phyloP scores from a whole-genome alignment of 345 rosid species.

The Aegle marmelos region DNA sequence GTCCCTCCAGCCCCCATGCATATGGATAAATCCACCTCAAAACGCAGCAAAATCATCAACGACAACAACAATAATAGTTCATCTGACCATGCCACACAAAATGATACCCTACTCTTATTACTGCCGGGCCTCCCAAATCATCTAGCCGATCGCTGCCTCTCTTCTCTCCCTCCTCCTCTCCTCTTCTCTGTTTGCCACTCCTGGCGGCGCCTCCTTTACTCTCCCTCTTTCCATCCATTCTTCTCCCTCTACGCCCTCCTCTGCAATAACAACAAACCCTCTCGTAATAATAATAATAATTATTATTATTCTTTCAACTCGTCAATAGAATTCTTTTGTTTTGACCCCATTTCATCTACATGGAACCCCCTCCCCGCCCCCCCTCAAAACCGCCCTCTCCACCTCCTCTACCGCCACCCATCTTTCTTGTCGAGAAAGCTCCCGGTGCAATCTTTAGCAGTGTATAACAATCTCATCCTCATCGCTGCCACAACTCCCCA shows the following conservation, averaged over 20 bases:
- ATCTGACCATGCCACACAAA: neutral
- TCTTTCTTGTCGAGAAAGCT: conserved; percentile 23
- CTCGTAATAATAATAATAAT: neutral
- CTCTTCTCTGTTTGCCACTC: conserved; percentile 46
- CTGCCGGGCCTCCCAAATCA: conserved; percentile 53
- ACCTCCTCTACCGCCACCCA: conserved; percentile 50
- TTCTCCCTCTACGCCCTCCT: conserved; percentile 40
- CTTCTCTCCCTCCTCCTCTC: conserved; percentile 32
- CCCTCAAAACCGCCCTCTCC: conserved; percentile 31
- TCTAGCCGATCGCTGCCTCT: conserved; percentile 38
- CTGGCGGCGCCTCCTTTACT: conserved; percentile 57
- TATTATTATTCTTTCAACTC: neutral
- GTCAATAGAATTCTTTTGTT: conserved; percentile 26
- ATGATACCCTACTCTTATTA: conserved; percentile 7
- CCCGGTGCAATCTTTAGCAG: conserved; percentile 14
- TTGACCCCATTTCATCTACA: conserved; percentile 40
- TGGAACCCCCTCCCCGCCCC: conserved; percentile 50
- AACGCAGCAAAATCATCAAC: neutral
- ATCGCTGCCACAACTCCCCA: conserved; percentile 37
- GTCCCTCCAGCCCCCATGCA: neutral
- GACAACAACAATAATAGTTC: too few relatives aligned
- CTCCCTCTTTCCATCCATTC: conserved; percentile 43
- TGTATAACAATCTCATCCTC: conserved; percentile 35
- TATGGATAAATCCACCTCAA: neutral
- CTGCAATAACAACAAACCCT: neutral